These are phyloP conservation scores for Vaccinium myrtillus DNA, from an alignment of 148 eudicot genomes.

Conservation along the genomic window DNA sequence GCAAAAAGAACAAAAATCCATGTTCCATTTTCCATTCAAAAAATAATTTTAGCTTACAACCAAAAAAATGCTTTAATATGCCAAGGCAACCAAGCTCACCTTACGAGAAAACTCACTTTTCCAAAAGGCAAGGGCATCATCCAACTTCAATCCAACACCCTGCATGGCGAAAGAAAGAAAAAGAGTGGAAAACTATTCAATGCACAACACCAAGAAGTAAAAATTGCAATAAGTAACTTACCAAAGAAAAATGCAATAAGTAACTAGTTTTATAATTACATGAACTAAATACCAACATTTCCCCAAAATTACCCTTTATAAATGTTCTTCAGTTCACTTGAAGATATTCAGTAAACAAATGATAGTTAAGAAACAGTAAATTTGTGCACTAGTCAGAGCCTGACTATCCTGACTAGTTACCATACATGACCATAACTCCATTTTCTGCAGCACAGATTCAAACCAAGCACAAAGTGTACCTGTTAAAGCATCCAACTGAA, in stretches of 20 bases:
- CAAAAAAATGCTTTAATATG: constrained; percentile 5
- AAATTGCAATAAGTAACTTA: constrained; percentile 3
- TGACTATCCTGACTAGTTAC: neutral
- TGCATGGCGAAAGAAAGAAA: constrained; percentile 20
- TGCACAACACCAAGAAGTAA: constrained; percentile 2
- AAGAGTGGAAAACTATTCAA: neutral
- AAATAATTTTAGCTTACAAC: neutral
- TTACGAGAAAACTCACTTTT: constrained; percentile 87
- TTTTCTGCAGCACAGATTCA: neutral
- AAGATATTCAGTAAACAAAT: neutral
- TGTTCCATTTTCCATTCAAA: neutral
- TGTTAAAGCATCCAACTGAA: neutral
- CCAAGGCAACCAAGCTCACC: constrained; percentile 36
- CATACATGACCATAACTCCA: neutral
- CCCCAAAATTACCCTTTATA: neutral
- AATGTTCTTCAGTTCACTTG: neutral
- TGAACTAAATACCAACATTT: neutral
- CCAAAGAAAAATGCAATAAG: neutral
- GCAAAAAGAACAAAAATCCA: neutral
- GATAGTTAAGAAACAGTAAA: neutral
- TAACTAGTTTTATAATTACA: neutral
- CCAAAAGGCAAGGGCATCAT: constrained; percentile 98
- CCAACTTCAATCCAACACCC: constrained; percentile 96
- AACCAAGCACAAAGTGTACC: neutral
- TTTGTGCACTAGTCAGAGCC: neutral